phyloP scores from a whole-genome alignment of 208 protist genomes.

The Acanthamoeba triangularis region DNA sequence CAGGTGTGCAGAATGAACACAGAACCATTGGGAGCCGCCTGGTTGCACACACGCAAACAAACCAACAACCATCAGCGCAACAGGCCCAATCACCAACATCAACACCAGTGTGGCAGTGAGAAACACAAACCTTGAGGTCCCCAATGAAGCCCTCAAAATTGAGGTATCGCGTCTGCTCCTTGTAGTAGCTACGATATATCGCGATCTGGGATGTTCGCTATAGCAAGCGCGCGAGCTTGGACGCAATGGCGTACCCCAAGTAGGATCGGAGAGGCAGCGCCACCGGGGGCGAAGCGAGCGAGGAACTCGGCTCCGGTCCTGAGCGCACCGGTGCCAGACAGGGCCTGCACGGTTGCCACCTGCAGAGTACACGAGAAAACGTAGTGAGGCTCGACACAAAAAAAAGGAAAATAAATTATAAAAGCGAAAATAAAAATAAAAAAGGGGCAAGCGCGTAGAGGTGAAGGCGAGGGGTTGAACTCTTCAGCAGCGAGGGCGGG shows the following conservation, averaged over 20 bases:
- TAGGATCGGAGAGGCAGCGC: slow-evolving; percentile 89
- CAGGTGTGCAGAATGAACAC: slow-evolving; percentile 98
- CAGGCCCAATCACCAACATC: no score
- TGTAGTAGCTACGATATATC: slow-evolving; percentile 85
- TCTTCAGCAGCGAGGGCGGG: slow-evolving; percentile 84
- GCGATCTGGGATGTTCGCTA: background rate
- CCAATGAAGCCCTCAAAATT: slow-evolving; percentile 89
- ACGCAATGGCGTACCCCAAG: slow-evolving; percentile 85
- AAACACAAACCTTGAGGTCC: slow-evolving; percentile 78
- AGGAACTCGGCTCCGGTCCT: slow-evolving; percentile 92
- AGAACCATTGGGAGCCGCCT: slow-evolving; percentile 89
- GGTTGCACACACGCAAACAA: slow-evolving; percentile 50
- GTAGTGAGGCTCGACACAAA: background rate
- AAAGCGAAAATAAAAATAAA: no score
- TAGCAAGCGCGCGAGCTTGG: background rate
- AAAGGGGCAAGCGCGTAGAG: background rate
- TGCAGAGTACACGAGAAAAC: background rate
- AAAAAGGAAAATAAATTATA: background rate
- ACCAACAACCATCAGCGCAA: no score
- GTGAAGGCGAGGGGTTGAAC: background rate
- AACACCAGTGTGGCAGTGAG: no score
- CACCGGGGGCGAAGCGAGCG: slow-evolving; percentile 81
- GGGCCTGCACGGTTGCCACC: slow-evolving; percentile 92
- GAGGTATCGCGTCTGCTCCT: slow-evolving; percentile 80
- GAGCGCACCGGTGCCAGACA: slow-evolving; percentile 95